Base-by-base conservation (phyloP, 768 basidiomycete genomes). In the Imleria badia region DNA sequence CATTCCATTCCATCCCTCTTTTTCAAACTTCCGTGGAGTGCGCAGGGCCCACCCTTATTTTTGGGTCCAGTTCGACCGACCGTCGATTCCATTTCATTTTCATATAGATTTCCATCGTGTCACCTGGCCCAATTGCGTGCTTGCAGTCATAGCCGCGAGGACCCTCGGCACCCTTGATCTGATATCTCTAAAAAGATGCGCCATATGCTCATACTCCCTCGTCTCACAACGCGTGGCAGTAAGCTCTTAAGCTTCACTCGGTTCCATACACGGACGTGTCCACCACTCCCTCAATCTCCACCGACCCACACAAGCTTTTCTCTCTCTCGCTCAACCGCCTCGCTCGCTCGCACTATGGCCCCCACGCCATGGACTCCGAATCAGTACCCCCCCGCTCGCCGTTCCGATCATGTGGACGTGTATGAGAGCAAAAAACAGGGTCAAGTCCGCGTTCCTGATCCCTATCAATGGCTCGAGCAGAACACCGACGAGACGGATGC, bases 391-490 rank as follows among this genome's bases (percentile, higher is more conserved):
- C 47, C 68, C 9, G 78, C 87, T 26, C 83, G 81, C 51, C 81
- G 88, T 47, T 82, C 81, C 8, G 82, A 87, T 62, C 82, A 86
- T 63, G 72, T 84, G 45, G 86, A 90, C 67, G 67, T 78, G 33
- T 93, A 89, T 74, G 79, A 84, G 66, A 87, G 84, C 69, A 80
- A 82, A 60, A 68, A 72, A 42, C 70, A 76, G n/a, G 88, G 85
- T 22, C 64, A 82, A 49, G 85, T 91, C 38, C 72, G 72, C 36
- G 83, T 93, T 0, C 69, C 75, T 5, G 86, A 91, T 68, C 88
- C 89, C 7, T 90, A 89, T 72, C 72, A 80, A 41, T 91, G 89
- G 88, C 75, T 93, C 20, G 87, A 91, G 56, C 73, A 81, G 29
- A 68, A 84, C 59, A 76, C 78, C 26, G 71, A 79, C 17, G 87